A percentile compares a stretch with the other conserved stretches of the same genome.
Conservation (phyloP, 1,284 basidiomycete genomes). For the Phylloporus gajari region DNA sequence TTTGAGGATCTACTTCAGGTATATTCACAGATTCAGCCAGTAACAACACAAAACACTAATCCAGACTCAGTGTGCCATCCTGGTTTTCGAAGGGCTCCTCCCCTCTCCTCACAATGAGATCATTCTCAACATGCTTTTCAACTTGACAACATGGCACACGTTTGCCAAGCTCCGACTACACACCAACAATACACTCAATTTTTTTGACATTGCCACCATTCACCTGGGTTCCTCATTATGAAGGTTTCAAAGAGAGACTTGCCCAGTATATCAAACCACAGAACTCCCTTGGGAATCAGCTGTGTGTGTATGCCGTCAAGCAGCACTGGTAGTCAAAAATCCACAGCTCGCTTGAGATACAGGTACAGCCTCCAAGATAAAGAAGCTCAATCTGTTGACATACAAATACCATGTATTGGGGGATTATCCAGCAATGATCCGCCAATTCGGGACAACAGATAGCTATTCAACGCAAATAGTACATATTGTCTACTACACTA, state of each 20-base stretch:
- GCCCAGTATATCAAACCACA: constrained; percentile 1
- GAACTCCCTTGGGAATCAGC: constrained; percentile 9
- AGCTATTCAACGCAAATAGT: constrained; percentile 46
- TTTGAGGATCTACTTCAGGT: constrained; percentile 46
- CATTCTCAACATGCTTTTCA: neutral
- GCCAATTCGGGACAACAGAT: constrained; percentile 21
- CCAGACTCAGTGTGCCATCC: constrained; percentile 33
- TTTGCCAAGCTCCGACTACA: constrained; percentile 1
- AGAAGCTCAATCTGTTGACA: neutral
- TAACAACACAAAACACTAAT: neutral
- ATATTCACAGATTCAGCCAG: neutral
- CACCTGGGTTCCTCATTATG: neutral
- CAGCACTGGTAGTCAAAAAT: neutral
- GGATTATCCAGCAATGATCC: neutral
- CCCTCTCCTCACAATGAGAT: neutral
- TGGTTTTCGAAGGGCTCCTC: constrained; percentile 17
- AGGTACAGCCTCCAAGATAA: neutral
- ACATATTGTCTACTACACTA: constrained; percentile 14
- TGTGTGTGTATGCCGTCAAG: neutral
- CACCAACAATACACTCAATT: neutral
- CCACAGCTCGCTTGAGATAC: neutral
- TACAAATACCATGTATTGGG: neutral
- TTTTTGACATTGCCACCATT: neutral
- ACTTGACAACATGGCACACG: constrained; percentile 3
- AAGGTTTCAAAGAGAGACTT: neutral